Conservation (phyloP, 306 rosid genomes). For the Glycine soja region DNA sequence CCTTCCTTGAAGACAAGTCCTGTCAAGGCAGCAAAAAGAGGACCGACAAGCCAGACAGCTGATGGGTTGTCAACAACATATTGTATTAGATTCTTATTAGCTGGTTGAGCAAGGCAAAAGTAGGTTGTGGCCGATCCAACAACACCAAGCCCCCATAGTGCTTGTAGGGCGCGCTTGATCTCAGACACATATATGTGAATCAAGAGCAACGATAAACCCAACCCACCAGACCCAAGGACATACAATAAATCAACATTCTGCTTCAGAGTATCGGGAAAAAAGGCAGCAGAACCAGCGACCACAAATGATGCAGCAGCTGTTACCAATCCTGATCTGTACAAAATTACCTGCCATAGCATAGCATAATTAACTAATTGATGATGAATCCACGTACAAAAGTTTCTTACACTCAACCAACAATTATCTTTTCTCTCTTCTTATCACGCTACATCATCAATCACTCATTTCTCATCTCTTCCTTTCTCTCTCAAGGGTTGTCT, state of each 20-base stretch:
- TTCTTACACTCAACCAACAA: too few relatives aligned
- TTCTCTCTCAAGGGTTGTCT: too few relatives aligned
- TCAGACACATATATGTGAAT: slow-evolving; percentile 83
- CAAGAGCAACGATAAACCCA: slow-evolving; percentile 78
- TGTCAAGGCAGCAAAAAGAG: slow-evolving; percentile 85
- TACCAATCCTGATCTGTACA: slow-evolving; percentile 83
- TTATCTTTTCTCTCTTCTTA: too few relatives aligned
- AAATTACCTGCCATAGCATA: slow-evolving; percentile 66
- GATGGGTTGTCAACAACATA: slow-evolving; percentile 68
- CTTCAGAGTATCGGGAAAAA: slow-evolving; percentile 63
- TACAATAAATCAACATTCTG: slow-evolving; percentile 66
- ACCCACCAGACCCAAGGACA: slow-evolving; percentile 70
- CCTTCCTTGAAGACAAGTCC: slow-evolving; percentile 98
- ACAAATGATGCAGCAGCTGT: slow-evolving; percentile 82
- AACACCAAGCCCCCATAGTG: slow-evolving; percentile 84
- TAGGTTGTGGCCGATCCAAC: slow-evolving; percentile 71
- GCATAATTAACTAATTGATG: too few relatives aligned
- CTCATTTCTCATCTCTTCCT: too few relatives aligned
- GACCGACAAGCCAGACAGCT: slow-evolving; percentile 88
- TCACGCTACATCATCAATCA: too few relatives aligned
- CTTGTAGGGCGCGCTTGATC: slow-evolving; percentile 88
- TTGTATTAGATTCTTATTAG: slow-evolving; percentile 63
- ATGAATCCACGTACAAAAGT: too few relatives aligned
- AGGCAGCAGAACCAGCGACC: slow-evolving; percentile 70
- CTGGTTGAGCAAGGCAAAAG: slow-evolving; percentile 68